Conservation (phyloP, 2,329 filamentous ascomycete genomes). For the Scolecobasidium constrictum region DNA sequence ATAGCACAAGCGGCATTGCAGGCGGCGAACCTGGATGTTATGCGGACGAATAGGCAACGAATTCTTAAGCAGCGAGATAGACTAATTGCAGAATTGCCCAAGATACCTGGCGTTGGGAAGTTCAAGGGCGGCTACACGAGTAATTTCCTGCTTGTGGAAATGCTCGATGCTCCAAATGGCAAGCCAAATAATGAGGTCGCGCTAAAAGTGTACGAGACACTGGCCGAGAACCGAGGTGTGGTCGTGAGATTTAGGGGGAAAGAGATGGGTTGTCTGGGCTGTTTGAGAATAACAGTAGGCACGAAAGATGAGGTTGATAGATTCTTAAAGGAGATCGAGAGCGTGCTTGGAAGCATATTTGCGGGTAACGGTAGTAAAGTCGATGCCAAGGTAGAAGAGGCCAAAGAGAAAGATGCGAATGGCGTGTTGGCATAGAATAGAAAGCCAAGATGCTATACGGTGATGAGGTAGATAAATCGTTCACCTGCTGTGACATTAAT, state of each 20-base stretch:
- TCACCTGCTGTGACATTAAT: no score
- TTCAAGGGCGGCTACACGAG: slow-evolving; percentile 70
- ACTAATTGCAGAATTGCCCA: slow-evolving; percentile 60
- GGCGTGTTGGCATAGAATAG: slow-evolving; percentile 39
- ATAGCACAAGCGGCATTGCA: slow-evolving; percentile 66
- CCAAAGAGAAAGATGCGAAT: slow-evolving; percentile 39
- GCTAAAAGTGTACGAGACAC: slow-evolving; percentile 66
- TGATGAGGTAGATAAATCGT: no score
- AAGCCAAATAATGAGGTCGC: slow-evolving; percentile 71
- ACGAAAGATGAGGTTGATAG: slow-evolving; percentile 76
- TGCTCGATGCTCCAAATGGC: slow-evolving; percentile 57
- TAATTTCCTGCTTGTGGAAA: slow-evolving; percentile 88
- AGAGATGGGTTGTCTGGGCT: slow-evolving; percentile 81
- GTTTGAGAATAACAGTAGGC: slow-evolving; percentile 82
- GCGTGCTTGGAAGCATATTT: slow-evolving; percentile 39
- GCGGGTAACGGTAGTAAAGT: slow-evolving; percentile 20
- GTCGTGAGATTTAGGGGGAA: slow-evolving; percentile 91
- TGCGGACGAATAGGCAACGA: slow-evolving; percentile 58
- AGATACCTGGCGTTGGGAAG: slow-evolving; percentile 65
- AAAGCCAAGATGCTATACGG: no score
- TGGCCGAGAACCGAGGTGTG: slow-evolving; percentile 80
- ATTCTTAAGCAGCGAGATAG: slow-evolving; percentile 70
- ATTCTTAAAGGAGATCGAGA: slow-evolving; percentile 58
- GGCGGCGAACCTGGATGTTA: slow-evolving; percentile 55
- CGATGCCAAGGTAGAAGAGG: slow-evolving; percentile 27